phyloP scores from a whole-genome alignment of 495 filamentous ascomycete species.

The Tuber magnatum region DNA sequence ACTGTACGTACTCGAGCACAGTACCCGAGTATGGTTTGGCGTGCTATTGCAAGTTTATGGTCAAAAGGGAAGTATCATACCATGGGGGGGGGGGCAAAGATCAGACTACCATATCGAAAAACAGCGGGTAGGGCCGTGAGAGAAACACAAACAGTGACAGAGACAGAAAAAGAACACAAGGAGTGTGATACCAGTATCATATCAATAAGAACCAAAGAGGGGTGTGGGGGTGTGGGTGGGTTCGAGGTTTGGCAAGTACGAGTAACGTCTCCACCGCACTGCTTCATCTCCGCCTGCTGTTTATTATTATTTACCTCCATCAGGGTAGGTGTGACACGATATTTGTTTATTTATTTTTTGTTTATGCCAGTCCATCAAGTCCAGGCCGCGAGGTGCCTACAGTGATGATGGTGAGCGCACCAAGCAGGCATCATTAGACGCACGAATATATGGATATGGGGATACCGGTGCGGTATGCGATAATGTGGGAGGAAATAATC shows the following conservation, averaged over 20 bases:
- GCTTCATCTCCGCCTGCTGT: background rate
- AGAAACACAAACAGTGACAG: background rate
- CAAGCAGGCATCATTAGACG: background rate
- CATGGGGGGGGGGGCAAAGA: background rate
- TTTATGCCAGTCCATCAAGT: background rate
- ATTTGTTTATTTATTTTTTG: background rate
- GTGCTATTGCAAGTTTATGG: background rate
- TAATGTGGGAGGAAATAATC: background rate
- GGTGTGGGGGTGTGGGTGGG: background rate
- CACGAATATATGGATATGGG: background rate
- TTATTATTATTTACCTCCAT: background rate
- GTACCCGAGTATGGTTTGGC: background rate
- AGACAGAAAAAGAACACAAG: background rate
- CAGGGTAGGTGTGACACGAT: background rate
- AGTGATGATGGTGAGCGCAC: slow-evolving; percentile 2
- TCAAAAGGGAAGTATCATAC: background rate
- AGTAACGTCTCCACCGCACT: background rate
- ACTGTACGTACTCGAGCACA: no score
- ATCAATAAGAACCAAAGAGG: background rate
- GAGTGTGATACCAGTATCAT: background rate
- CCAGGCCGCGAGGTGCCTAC: background rate
- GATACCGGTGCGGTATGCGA: background rate
- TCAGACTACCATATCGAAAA: background rate
- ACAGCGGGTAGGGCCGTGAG: background rate
- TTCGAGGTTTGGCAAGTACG: background rate